Conservation (phyloP, 129 eudicot species). For the Pulicaria dysenterica region DNA sequence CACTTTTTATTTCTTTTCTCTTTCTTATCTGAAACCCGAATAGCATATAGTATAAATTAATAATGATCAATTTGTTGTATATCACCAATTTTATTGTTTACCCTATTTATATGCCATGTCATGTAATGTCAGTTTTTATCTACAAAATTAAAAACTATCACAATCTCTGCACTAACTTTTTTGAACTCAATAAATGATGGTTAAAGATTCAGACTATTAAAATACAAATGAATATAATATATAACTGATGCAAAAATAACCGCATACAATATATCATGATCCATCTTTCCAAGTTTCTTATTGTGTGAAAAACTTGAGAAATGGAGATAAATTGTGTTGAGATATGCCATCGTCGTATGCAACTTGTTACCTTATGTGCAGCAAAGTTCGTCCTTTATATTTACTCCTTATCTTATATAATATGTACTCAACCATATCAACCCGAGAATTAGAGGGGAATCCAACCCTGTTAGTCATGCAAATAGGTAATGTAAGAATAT, state of each 20-base stretch:
- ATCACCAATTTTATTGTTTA: too few species aligned
- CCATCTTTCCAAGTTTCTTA: constrained; percentile 24
- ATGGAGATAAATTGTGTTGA: constrained; percentile 19
- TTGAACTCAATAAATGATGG: neutral
- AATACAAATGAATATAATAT: neutral
- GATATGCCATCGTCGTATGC: constrained; percentile 11
- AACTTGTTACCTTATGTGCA: constrained; percentile 29
- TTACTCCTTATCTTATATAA: constrained; percentile 8
- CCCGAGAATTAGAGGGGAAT: constrained; percentile 56
- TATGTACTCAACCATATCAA: constrained; percentile 25
- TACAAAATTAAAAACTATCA: neutral
- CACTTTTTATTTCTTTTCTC: too few species aligned
- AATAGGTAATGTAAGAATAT: neutral
- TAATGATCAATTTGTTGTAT: too few species aligned
- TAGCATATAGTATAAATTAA: too few species aligned
- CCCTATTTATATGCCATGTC: too few species aligned
- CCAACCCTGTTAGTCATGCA: constrained; percentile 65
- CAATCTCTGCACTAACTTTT: neutral
- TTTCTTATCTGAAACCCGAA: too few species aligned
- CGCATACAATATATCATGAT: constrained; percentile 14
- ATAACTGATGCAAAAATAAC: neutral
- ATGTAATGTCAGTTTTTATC: too few species aligned
- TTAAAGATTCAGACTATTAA: neutral
- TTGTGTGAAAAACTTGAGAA: neutral
- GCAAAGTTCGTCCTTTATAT: constrained; percentile 13